Evolutionary conservation across 2,329 filamentous ascomycete genomes (phyloP), one percentile per base, ranked within the genome.

Genomic region (Neodidymelliopsis sp.): DNA sequence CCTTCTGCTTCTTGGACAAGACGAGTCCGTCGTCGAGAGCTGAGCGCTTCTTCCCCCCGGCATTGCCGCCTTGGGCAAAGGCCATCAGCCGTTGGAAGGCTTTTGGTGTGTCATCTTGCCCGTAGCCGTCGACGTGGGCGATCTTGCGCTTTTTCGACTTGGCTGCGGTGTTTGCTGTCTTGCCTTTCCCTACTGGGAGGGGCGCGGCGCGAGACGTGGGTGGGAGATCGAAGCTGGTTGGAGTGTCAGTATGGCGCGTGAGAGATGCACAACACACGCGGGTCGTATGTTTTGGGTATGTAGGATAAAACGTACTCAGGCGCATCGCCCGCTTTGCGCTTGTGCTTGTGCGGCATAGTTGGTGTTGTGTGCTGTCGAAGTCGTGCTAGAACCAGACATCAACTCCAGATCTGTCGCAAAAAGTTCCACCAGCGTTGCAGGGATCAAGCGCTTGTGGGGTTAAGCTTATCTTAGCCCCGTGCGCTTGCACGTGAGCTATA

Each of bases 31-130:
- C 84, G 67, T 96, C 88, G 7, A 95, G 77, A 6, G 87, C 86
- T 4, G 81, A 80, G 18, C 63, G 67, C 33, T 67, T 70, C 65
- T 84, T 86, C 31, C 41, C 46, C 34, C 27, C 37, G 42, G 7
- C 24, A 4, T 23, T 29, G 16, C 75, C 75, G n/a, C 84, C 80
- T 12, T 78, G 74, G 29, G 87, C 83, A 58, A 86, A 83, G 24
- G 89, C 85, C 89, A 97, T 94, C 54, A 97, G 76, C 10, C 91
- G 86, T 54, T 84, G 84, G 73, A 99, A 99, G 1, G 89, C 90
- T 59, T 90, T 88, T 0, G 94, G 94, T 1, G 89, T 92, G 74
- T 97, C 94, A 70, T 96, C 86, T 28, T 82, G 72, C 25, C 78
- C 74, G 80, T 86, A 75, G 75, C 76, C 68, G 73, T 79, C 63